Percentiles rank a stretch among this genome's conserved stretches.
Evolutionary conservation across 169 alveolate genomes (phyloP).

Genomic region (Eimeria praecox): DNA sequence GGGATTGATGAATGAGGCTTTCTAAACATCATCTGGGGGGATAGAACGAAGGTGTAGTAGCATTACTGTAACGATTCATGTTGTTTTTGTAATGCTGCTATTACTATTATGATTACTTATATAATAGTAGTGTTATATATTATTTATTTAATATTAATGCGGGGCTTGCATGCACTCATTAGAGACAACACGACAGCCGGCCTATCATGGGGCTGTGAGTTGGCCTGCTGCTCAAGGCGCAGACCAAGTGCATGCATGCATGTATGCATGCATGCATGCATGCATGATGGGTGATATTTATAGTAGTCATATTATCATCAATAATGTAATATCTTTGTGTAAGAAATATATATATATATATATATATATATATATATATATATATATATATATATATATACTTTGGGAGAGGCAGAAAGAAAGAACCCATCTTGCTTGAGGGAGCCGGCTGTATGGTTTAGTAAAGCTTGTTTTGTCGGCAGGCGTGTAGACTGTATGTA

Average conservation of each 20-base stretch:
- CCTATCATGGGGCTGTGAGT: neutral
- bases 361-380: no score
- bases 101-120: neutral
- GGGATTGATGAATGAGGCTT: conserved; percentile 71
- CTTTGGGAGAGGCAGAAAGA: no score
- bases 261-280: conserved; percentile 14
- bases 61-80: no score
- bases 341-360: neutral
- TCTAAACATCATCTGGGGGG: no score
- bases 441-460: neutral
- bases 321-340: neutral
- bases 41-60: no score
- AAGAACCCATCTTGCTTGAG: neutral
- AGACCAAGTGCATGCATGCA: neutral
- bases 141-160: no score
- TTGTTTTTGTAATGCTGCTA: no score
- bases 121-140: no score
- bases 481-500: neutral
- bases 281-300: neutral
- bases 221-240: neutral
- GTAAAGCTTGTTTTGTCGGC: neutral
- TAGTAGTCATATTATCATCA: neutral
- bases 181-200: neutral
- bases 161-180: neutral
- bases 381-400: no score